A percentile compares a stretch with the other conserved stretches of the same genome.
Conservation (phyloP, 495 filamentous ascomycete species). For the Hypomontagnella monticulosa region DNA sequence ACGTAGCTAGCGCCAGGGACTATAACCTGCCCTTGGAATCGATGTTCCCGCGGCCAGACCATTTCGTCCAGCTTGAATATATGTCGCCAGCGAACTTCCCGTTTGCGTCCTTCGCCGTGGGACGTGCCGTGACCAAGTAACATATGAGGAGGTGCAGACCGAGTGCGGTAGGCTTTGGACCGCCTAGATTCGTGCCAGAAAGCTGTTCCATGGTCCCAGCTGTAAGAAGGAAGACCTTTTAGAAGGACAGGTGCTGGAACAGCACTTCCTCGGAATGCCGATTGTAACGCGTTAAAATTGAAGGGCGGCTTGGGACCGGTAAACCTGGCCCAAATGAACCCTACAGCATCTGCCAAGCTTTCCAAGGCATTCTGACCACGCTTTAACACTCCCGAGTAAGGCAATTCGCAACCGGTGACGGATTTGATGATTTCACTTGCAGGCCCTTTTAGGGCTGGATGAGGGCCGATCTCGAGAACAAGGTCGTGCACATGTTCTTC, state of each 20-base stretch:
- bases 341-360: slow-evolving; percentile 47
- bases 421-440: slow-evolving; percentile 39
- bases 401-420: slow-evolving; percentile 12
- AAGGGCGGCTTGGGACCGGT: too few relatives aligned
- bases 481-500: slow-evolving; percentile 21
- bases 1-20: slow-evolving; percentile 66
- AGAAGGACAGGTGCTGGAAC: slow-evolving; percentile 11
- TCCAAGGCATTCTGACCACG: slow-evolving; percentile 35
- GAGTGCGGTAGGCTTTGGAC: slow-evolving; percentile 24
- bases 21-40: slow-evolving; percentile 49
- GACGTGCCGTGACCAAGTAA: slow-evolving; percentile 49
- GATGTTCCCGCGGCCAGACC: slow-evolving; percentile 58
- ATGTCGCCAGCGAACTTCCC: slow-evolving; percentile 55
- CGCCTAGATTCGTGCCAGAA: slow-evolving; percentile 58
- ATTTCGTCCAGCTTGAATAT: slow-evolving; percentile 48
- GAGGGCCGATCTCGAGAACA: slow-evolving; percentile 61
- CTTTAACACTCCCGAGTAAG: slow-evolving; percentile 41
- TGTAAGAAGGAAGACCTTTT: slow-evolving; percentile 58
- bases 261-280: slow-evolving; percentile 16
- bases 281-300: slow-evolving; percentile 24
- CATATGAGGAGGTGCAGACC: slow-evolving; percentile 46
- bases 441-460: slow-evolving; percentile 58
- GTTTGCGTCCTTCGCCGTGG: slow-evolving; percentile 11
- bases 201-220: slow-evolving; percentile 55
- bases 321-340: slow-evolving; percentile 44